Conservation (phyloP, 2,329 filamentous ascomycete species). For the Chaetoscypha palmicola region DNA sequence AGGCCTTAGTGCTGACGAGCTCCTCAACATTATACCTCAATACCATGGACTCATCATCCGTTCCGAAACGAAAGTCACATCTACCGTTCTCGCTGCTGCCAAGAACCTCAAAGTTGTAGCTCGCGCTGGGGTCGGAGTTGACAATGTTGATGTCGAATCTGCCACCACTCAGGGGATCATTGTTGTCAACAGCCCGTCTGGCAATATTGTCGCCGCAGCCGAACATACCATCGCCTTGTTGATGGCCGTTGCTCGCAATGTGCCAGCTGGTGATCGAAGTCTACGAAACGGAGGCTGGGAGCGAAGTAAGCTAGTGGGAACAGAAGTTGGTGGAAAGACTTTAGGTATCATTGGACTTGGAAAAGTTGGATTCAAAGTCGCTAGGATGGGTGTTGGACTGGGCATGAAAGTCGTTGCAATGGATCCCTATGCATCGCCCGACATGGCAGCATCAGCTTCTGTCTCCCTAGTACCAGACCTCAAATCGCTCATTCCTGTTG, state of each 20-base stretch:
- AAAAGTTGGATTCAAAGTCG: constrained; percentile 78
- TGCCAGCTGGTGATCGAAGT: constrained; percentile 62
- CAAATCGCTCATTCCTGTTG: constrained; percentile 53
- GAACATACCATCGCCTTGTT: constrained; percentile 72
- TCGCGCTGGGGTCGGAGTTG: constrained; percentile 68
- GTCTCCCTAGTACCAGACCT: constrained; percentile 56
- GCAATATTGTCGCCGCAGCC: constrained; percentile 74
- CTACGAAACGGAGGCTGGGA: constrained; percentile 72
- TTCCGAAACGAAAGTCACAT: constrained; percentile 75
- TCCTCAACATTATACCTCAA: constrained; percentile 58
- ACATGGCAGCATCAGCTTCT: constrained; percentile 61
- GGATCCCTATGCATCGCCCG: constrained; percentile 69
- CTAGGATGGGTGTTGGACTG: constrained; percentile 68
- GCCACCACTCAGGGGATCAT: constrained; percentile 69
- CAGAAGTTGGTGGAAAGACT: constrained; percentile 72
- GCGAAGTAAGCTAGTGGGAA: constrained; percentile 63
- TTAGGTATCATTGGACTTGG: constrained; percentile 71
- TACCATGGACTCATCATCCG: constrained; percentile 75
- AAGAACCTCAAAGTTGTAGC: constrained; percentile 70
- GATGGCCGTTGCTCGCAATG: constrained; percentile 66
- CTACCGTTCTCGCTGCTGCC: constrained; percentile 57
- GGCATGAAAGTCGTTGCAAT: constrained; percentile 70
- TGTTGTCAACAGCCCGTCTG: constrained; percentile 72
- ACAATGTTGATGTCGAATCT: constrained; percentile 71
- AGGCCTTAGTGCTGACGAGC: constrained; percentile 53